Base-by-base conservation (phyloP, 129 eudicot genomes). In the Scalesia atractyloides region DNA sequence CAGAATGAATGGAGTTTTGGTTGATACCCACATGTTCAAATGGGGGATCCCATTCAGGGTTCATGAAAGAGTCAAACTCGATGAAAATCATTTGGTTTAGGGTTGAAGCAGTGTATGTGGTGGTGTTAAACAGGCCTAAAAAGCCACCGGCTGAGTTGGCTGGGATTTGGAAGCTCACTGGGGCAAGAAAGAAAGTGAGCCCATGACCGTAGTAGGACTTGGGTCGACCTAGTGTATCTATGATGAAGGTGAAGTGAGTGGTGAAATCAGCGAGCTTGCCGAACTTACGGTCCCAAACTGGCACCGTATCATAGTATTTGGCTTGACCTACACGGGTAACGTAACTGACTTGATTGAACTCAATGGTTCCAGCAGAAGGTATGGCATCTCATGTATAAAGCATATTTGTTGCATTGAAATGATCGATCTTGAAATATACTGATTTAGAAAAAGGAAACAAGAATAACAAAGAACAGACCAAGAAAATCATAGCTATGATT, bases 121-220 rank as follows among this genome's bases (percentile, higher is more conserved):
- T 68, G 2, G 80, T 26, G 47, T 76, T 77, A 15, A 82, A 84
- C 11, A 84, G 79, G 44, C 88, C 92, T 43, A 87, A 61, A 76
- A 72, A 81, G 12, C 92, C 92, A 5, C 83, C 86, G 8, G 52
- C 83, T 15, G 92, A 84, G 65, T 84, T 84, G 8, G 73, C 70
- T 8, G 88, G 92, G 24, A 48, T 73, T 33, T 60, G 77, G 68
- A 69, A 82, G 15, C 69, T 81, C 34, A 49, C 73, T 1, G 85
- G 85, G 43, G 89, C 84, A 36, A 87, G 76, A 66, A 84, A 87
- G 80, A 87, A 84, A 6, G 82, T 77, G 43, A 87, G 68, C 7
- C 89, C 85, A 58, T 84, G 81, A 39, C 87, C 87, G 12, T 82
- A 73, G 1, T 2, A 11, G 5, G 64, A 8, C 7, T 37, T 17